Evolutionary conservation across 2,329 filamentous ascomycete species (phyloP).

Genomic region (Neofusicoccum sp.): DNA sequence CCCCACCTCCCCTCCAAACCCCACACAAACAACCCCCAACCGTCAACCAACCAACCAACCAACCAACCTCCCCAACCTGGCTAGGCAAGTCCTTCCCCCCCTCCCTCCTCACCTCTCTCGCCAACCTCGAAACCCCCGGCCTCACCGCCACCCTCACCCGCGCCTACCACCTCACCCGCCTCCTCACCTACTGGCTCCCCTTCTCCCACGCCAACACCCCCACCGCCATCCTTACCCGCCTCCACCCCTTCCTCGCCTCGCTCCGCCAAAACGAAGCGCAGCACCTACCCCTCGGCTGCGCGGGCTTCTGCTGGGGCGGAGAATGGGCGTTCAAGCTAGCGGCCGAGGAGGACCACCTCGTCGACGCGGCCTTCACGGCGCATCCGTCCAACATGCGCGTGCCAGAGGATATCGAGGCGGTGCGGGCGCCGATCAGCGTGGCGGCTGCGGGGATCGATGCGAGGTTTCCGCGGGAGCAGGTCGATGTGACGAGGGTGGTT

Average conservation of each 20-base stretch:
- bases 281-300: constrained; percentile 33
- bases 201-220: constrained; percentile 4
- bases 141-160: constrained; percentile 36
- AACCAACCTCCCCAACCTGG: not conserved
- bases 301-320: constrained; percentile 39
- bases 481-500: constrained; percentile 36
- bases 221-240: not conserved
- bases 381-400: constrained; percentile 39
- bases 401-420: constrained; percentile 37
- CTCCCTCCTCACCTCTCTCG: constrained; percentile 32
- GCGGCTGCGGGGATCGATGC: constrained; percentile 35
- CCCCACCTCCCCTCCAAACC: not conserved
- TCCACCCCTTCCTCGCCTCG: constrained; percentile 5
- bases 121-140: constrained; percentile 33
- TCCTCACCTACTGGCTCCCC: not conserved
- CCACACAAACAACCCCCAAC: too few relatives aligned
- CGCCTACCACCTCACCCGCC: constrained; percentile 28
- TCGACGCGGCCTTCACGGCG: constrained; percentile 39
- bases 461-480: constrained; percentile 32
- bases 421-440: constrained; percentile 37
- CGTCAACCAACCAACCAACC: not conserved
- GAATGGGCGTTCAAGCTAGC: constrained; percentile 13
- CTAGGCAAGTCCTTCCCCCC: constrained; percentile 2
- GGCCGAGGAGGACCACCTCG: not conserved
- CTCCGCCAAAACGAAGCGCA: constrained; percentile 29